Evolutionary conservation across 116 monocot species (phyloP).

Genomic region (Phalaenopsis hybrid): DNA sequence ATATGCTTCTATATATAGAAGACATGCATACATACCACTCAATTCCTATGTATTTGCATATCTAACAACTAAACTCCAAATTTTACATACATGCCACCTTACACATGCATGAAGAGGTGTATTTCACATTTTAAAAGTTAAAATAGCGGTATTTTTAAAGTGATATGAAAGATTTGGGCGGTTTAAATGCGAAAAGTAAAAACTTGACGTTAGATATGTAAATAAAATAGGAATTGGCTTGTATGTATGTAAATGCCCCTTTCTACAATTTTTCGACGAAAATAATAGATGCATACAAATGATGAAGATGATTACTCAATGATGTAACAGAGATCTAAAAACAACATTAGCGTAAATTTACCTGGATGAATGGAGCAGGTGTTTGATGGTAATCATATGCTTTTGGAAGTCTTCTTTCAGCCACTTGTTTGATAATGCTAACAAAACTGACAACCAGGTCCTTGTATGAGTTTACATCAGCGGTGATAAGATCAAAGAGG

Average conservation of each 20-base stretch:
- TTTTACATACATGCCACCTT: no score
- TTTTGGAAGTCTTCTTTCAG: constrained; percentile 86
- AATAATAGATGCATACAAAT: background rate
- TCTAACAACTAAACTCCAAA: no score
- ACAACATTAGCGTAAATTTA: constrained; percentile 19
- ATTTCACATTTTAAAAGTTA: no score
- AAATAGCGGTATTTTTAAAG: no score
- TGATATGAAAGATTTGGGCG: no score
- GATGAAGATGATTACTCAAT: background rate
- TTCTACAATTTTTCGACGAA: background rate
- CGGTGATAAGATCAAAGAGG: constrained; percentile 80
- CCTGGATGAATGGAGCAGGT: constrained; percentile 99
- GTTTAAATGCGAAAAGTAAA: no score
- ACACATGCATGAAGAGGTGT: no score
- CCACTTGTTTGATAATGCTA: constrained; percentile 93
- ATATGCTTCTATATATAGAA: no score
- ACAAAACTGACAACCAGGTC: constrained; percentile 92
- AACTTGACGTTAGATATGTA: no score
- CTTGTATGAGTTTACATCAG: constrained; percentile 82
- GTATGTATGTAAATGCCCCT: background rate
- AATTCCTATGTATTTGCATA: no score
- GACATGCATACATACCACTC: no score
- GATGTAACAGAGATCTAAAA: background rate
- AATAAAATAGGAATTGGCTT: no score
- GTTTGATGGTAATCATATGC: constrained; percentile 95